These are phyloP conservation scores for Cairneyella variabilis DNA, from an alignment of 495 filamentous ascomycete species.

Conservation along the genomic window DNA sequence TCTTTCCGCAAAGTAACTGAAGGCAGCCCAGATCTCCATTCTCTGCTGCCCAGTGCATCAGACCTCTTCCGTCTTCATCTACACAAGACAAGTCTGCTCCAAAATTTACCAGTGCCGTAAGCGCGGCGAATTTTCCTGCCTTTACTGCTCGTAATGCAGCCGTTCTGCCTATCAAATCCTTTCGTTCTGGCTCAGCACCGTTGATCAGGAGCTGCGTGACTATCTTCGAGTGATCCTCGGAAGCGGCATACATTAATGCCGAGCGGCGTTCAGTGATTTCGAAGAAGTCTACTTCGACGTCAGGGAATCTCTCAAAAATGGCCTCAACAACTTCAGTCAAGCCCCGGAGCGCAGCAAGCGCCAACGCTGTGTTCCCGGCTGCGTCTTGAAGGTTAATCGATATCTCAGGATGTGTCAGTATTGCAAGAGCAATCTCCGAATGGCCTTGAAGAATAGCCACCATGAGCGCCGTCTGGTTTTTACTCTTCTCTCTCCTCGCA, in stretches of 20 bases:
- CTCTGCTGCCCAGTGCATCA: conserved; percentile 21
- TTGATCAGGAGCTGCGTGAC: background rate
- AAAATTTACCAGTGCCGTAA: conserved; percentile 8
- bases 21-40: conserved; percentile 13
- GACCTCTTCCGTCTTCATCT: conserved; percentile 18
- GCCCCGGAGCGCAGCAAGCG: conserved; percentile 7
- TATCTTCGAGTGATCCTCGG: conserved; percentile 1
- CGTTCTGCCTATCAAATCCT: conserved; percentile 4
- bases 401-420: conserved; percentile 11
- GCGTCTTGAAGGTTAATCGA: conserved; percentile 16
- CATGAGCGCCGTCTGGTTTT: conserved; percentile 21
- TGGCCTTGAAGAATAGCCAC: conserved; percentile 4
- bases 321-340: conserved; percentile 11
- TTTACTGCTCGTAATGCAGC: conserved; percentile 17
- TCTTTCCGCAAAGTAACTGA: conserved; percentile 9
- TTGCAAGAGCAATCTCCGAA: conserved; percentile 2
- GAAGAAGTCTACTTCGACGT: conserved; percentile 7
- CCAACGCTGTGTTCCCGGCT: conserved; percentile 16
- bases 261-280: conserved; percentile 11
- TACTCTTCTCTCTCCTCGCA: background rate
- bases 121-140: conserved; percentile 3
- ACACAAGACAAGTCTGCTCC: conserved; percentile 4
- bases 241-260: conserved; percentile 17
- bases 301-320: conserved; percentile 9
- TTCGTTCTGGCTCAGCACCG: conserved; percentile 9